Evolutionary conservation across 2,329 filamentous ascomycete genomes (phyloP).

Genomic region (Chrysoporthe cubensis): DNA sequence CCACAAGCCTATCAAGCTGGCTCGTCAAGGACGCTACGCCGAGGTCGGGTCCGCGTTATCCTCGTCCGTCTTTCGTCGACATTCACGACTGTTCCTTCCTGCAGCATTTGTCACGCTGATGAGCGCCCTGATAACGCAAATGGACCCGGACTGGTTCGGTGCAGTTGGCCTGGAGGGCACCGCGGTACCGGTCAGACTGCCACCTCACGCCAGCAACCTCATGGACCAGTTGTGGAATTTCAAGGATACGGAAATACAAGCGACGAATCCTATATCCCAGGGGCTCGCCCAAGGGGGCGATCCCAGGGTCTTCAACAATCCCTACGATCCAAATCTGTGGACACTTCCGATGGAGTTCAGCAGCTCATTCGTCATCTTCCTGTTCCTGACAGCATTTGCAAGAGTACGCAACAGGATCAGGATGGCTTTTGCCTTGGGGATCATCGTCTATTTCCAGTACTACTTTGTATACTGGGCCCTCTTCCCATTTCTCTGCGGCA

Average conservation of each 20-base stretch:
- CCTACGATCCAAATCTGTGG: conserved; percentile 42
- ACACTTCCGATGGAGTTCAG: conserved; percentile 44
- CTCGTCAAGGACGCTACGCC: conserved; percentile 31
- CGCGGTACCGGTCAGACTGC: conserved; percentile 28
- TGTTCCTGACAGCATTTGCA: conserved; percentile 39
- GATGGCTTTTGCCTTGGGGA: conserved; percentile 27
- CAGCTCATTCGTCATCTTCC: conserved; percentile 41
- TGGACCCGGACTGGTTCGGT: conserved; percentile 28
- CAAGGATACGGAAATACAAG: conserved; percentile 8
- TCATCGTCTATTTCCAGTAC: conserved; percentile 34
- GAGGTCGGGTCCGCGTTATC: conserved; percentile 33
- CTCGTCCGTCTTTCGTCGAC: conserved; percentile 36
- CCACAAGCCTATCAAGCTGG: conserved; percentile 39
- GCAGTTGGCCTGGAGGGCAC: conserved; percentile 30
- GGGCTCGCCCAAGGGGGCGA: conserved; percentile 20
- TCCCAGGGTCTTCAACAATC: not conserved
- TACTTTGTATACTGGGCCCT: conserved; percentile 35
- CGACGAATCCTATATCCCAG: conserved; percentile 31
- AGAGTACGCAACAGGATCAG: conserved; percentile 31
- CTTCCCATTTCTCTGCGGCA: conserved; percentile 39
- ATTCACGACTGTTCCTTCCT: conserved; percentile 36
- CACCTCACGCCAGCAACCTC: conserved; percentile 29
- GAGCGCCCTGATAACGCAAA: conserved; percentile 24
- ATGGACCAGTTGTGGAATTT: conserved; percentile 33
- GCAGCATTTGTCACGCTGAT: conserved; percentile 31